Percentiles rank a stretch among this genome's conserved stretches.
Evolutionary conservation across 805 yeast species (phyloP).

Genomic region (Ogataea polymorpha): DNA sequence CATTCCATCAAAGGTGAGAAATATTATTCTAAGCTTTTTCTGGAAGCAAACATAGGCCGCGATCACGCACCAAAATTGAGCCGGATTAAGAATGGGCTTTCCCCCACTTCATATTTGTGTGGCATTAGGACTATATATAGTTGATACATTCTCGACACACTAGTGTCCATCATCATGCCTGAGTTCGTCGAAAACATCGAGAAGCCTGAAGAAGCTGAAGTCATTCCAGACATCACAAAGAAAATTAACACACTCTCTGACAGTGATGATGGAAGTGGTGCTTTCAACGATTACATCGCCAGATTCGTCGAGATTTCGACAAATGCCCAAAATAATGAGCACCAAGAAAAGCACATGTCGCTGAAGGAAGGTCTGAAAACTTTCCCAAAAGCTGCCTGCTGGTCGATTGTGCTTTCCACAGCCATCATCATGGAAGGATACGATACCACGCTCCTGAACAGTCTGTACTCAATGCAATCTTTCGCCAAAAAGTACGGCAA

Average conservation of each 20-base stretch:
- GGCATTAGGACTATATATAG: background rate
- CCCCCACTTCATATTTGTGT: background rate
- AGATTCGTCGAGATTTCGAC: conserved; percentile 1
- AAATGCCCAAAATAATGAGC: conserved; percentile 1
- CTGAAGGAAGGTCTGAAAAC: background rate
- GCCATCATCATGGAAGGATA: conserved; percentile 20
- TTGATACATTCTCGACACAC: background rate
- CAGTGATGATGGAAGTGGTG: background rate
- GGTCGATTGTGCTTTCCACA: conserved; percentile 1
- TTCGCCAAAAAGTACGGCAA: conserved; percentile 35
- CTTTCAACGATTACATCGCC: background rate
- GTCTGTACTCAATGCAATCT: conserved; percentile 33
- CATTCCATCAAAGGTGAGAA: too few relatives aligned
- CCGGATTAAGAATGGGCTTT: background rate
- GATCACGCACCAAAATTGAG: background rate
- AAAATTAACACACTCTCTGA: background rate
- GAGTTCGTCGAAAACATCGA: conserved; percentile 1
- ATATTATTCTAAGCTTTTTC: background rate
- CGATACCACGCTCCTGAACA: conserved; percentile 40
- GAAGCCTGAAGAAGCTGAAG: background rate
- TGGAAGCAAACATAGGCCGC: background rate
- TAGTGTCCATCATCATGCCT: background rate
- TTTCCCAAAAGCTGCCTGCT: background rate
- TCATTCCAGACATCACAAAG: background rate
- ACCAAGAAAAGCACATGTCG: conserved; percentile 9